Evolutionary conservation across 2,329 filamentous ascomycete genomes (phyloP), one percentile per base, ranked within the genome.

Genomic region (Clarireedia homoeocarpa): DNA sequence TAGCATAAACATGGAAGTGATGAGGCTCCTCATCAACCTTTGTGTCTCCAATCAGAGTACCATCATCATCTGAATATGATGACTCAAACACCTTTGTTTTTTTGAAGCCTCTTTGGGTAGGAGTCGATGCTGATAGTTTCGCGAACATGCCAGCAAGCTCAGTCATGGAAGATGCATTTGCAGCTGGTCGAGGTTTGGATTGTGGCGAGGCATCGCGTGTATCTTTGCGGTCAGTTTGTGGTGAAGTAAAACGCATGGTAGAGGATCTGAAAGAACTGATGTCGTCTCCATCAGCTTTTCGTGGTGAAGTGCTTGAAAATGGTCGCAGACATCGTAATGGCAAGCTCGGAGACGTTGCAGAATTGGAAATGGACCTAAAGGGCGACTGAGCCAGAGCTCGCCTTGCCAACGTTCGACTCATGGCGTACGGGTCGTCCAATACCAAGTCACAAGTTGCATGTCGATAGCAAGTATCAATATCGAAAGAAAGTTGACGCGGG

Each of bases 1-100:
- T 86, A 27, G 87, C 76, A 73, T 84, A 92, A 70, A 99, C 78
- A 75, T 96, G 89, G 61, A 99, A 80, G 71, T 95, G 90, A 75
- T 90, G 90, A 2, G 88, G 86, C 68, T 87, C 81, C 39, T 71
- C 63, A 51, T 74, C 67, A 46, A 76, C 72, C 2, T 57, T 61
- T 4, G 63, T n/a, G 4, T 55, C 55, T 9, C 17, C 61, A 39
- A 65, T 47, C 34, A 65, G 53, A 12, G 65, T 52, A 64, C 67
- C 60, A 51, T 55, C 50, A 34, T 34, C 30, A 9, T 34, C 30
- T 9, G 30, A 3, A 14, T 34, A 10, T 34, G 4, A 4, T 34
- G 9, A 34, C 30, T 12, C 30, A 34, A 34, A 34, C 30, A 34
- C 7, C 30, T 34, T 34, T 34, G 30, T 42, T 42, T 2, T 6